A percentile compares a stretch with the other conserved stretches of the same genome.
These are phyloP conservation scores for Bipolaris victoriae DNA, from an alignment of 2,329 filamentous ascomycete species.

Conservation along the genomic window DNA sequence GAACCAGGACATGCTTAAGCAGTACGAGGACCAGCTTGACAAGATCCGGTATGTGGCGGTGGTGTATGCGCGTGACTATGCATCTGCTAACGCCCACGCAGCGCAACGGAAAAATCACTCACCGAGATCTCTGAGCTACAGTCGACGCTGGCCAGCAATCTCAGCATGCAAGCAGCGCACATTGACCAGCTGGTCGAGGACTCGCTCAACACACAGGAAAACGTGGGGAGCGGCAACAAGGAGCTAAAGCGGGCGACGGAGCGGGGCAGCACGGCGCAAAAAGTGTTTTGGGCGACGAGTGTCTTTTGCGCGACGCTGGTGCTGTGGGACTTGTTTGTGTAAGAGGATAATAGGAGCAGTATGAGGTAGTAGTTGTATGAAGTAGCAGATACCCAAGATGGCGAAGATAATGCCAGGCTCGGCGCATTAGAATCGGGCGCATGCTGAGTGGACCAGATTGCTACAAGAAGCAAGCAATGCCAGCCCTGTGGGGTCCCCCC, in stretches of 20 bases:
- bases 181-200: conserved; percentile 89
- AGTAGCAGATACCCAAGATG: conserved; percentile 16
- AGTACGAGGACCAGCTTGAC: conserved; percentile 91
- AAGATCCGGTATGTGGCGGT: conserved; percentile 78
- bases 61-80: not conserved
- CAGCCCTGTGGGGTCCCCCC: conserved; percentile 21
- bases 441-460: conserved; percentile 21
- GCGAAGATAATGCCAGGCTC: conserved; percentile 14
- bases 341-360: conserved; percentile 6
- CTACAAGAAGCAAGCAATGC: conserved; percentile 28
- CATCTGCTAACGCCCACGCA: conserved; percentile 49
- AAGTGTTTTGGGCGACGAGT: conserved; percentile 56
- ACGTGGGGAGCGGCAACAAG: conserved; percentile 87
- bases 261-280: conserved; percentile 57
- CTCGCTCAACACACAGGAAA: conserved; percentile 79
- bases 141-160: conserved; percentile 82
- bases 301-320: conserved; percentile 55
- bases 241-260: conserved; percentile 82
- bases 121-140: conserved; percentile 93
- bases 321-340: conserved; percentile 58
- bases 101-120: conserved; percentile 86
- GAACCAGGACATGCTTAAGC: conserved; percentile 89
- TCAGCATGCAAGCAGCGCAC: conserved; percentile 83
- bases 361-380: not conserved
- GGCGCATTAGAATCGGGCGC: conserved; percentile 14